Conservation (phyloP, 2,329 filamentous ascomycete genomes). For the Metarhizium sp. region DNA sequence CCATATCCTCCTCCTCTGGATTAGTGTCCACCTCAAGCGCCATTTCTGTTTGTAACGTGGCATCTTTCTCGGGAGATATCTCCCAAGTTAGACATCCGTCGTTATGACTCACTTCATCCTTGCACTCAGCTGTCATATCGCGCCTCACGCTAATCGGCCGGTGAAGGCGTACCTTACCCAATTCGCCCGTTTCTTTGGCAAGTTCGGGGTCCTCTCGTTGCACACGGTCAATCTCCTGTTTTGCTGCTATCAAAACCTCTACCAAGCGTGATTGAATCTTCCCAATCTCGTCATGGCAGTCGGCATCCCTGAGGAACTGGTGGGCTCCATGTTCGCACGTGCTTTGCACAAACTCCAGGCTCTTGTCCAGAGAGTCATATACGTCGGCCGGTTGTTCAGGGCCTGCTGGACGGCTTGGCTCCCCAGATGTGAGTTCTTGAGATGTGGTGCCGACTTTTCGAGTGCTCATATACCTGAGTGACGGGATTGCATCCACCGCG, state of each 20-base stretch:
- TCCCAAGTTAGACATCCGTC: conserved; percentile 16
- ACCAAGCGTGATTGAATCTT: conserved; percentile 58
- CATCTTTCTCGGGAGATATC: conserved; percentile 5
- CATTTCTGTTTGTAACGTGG: conserved; percentile 10
- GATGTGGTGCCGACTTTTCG: conserved; percentile 22
- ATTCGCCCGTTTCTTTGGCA: conserved; percentile 27
- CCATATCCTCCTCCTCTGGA: conserved; percentile 33
- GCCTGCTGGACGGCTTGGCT: not conserved
- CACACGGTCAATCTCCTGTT: conserved; percentile 48
- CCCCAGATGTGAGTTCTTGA: conserved; percentile 11
- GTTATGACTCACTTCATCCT: conserved; percentile 15
- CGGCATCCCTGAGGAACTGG: conserved; percentile 79
- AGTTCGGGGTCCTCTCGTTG: conserved; percentile 40
- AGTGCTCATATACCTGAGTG: conserved; percentile 30
- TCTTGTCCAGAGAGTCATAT: conserved; percentile 68
- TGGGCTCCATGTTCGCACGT: conserved; percentile 83
- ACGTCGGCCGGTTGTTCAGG: conserved; percentile 28
- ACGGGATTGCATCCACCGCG: conserved; percentile 24
- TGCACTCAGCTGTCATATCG: conserved; percentile 25
- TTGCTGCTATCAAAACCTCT: conserved; percentile 52
- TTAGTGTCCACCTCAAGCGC: conserved; percentile 24
- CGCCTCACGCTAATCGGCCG: conserved; percentile 45
- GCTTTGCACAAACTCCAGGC: conserved; percentile 68
- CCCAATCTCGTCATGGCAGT: conserved; percentile 68
- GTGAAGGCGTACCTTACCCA: conserved; percentile 36